A percentile compares a stretch with the other conserved stretches of the same genome.
These are phyloP conservation scores for Colletotrichum sp. DNA, from an alignment of 2,329 filamentous ascomycete species.

Conservation along the genomic window DNA sequence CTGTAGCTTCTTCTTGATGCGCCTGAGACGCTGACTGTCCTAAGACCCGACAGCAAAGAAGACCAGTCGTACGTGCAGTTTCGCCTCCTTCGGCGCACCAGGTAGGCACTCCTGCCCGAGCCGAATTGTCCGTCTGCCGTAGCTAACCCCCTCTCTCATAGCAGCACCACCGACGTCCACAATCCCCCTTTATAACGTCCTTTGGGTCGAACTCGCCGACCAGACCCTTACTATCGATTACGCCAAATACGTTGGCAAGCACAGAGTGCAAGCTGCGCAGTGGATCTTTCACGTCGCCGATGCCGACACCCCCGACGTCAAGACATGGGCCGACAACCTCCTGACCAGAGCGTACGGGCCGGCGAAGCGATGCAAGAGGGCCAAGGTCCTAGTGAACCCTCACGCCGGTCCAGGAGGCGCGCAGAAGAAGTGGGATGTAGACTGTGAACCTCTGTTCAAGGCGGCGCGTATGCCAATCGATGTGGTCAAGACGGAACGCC, in stretches of 20 bases:
- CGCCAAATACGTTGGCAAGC: conserved; percentile 65
- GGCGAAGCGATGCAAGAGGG: conserved; percentile 73
- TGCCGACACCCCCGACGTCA: conserved; percentile 48
- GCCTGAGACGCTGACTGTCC: conserved; percentile 1
- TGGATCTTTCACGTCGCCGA: conserved; percentile 57
- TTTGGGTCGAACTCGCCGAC: conserved; percentile 75
- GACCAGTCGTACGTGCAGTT: conserved; percentile 22
- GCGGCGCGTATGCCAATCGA: conserved; percentile 82
- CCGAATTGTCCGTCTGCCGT: not conserved
- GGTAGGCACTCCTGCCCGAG: not conserved
- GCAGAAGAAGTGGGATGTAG: conserved; percentile 71
- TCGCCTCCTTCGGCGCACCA: conserved; percentile 17
- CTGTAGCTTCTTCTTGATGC: not conserved
- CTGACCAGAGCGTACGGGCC: conserved; percentile 73
- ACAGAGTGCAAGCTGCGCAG: conserved; percentile 63
- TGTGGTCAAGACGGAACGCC: conserved; percentile 71
- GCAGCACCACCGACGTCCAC: conserved; percentile 25
- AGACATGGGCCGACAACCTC: conserved; percentile 68
- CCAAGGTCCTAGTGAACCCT: conserved; percentile 91
- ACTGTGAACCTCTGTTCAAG: conserved; percentile 82
- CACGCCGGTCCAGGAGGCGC: conserved; percentile 85
- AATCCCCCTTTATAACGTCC: conserved; percentile 82
- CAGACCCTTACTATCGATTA: conserved; percentile 74
- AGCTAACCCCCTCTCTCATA: not conserved
- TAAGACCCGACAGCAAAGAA: conserved; percentile 13